Base-by-base conservation (phyloP, 441 rosid genomes). In the Aleurites moluccanus region DNA sequence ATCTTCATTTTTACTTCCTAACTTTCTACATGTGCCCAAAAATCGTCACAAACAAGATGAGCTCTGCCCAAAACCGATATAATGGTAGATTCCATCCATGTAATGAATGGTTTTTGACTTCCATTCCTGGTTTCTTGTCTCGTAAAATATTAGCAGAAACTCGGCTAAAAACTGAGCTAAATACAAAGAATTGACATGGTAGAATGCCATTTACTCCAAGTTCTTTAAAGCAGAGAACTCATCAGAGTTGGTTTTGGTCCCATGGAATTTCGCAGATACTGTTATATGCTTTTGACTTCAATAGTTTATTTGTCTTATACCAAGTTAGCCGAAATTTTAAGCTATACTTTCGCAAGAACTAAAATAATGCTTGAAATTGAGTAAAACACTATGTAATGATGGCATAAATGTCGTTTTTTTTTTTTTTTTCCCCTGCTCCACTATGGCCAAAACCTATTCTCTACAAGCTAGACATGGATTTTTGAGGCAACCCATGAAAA, bases 21-120 rank as follows among this genome's bases (percentile, higher is more conserved):
- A 47, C 40, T 42, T 30, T 23, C 56, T 23, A n/a, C 10, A 10
- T 20, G 0, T 9, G 10, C 74, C 25, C 44, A 28, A 72, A 62
- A 33, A 23, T 21, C 23, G 75, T 64, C 47, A 63, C 13, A 28
- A 63, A 30, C 69, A n/a, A 49, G 59, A 72, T 11, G 47, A 33
- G 15, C 23, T 45, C 28, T 7, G 4, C 45, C 45, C 25, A 28
- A 45, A 13, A 6, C 45, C 45, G 40, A 2, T 28, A 3, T 28
- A 21, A 56, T 56, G 35, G 44, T 28, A 42, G 67, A 60, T 61
- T 47, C 20, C 9, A 45, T 30, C n/a, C 66, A 28, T 18, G 14
- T 18, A 28, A 44, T 44, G 66, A 16, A 10, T 25, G 38, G 14
- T 20, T 69, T 69, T 35, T 55, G 30, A 69, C 63, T 50, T 55